These are phyloP conservation scores for Triticum urartu DNA, from an alignment of 176 grass and related monocot species.

Conservation along the genomic window DNA sequence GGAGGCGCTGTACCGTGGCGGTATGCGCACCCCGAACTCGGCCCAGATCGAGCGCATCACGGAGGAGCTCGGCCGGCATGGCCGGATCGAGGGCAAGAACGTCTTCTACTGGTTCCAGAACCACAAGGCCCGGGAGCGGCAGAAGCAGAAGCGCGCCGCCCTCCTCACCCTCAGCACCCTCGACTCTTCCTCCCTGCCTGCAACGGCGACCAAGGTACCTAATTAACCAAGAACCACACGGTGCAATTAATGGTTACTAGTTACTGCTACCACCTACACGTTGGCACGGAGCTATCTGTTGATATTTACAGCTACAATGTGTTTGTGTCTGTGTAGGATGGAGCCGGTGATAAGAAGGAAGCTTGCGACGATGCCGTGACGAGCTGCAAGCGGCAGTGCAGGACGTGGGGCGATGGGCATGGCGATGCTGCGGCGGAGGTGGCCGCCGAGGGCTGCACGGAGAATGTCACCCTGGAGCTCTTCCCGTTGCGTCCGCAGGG, in stretches of 20 bases:
- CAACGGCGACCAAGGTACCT: slow-evolving; percentile 5
- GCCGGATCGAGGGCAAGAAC: slow-evolving; percentile 92
- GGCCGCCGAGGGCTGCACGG: slow-evolving; percentile 2
- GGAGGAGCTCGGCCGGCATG: slow-evolving; percentile 69
- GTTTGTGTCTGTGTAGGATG: background rate
- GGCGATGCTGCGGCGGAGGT: background rate
- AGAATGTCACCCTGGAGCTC: slow-evolving; percentile 63
- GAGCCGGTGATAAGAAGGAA: slow-evolving; percentile 21
- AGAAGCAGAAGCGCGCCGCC: slow-evolving; percentile 93
- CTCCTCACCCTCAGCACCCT: slow-evolving; percentile 63
- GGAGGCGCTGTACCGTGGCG: slow-evolving; percentile 71
- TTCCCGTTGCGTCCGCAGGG: slow-evolving; percentile 82
- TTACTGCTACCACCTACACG: background rate
- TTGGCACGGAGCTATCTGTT: background rate
- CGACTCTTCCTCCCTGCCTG: background rate
- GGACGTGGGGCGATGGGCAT: slow-evolving; percentile 19
- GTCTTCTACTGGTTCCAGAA: slow-evolving; percentile 99
- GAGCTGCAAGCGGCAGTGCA: slow-evolving; percentile 55
- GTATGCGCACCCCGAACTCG: slow-evolving; percentile 85
- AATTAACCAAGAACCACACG: background rate
- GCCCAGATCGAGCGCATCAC: slow-evolving; percentile 87
- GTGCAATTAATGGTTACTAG: background rate
- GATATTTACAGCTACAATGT: background rate
- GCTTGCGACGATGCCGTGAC: background rate
- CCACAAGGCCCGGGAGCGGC: slow-evolving; percentile 89